Conservation (phyloP, 2,329 filamentous ascomycete genomes). For the Myriosclerotinia duriaeana region DNA sequence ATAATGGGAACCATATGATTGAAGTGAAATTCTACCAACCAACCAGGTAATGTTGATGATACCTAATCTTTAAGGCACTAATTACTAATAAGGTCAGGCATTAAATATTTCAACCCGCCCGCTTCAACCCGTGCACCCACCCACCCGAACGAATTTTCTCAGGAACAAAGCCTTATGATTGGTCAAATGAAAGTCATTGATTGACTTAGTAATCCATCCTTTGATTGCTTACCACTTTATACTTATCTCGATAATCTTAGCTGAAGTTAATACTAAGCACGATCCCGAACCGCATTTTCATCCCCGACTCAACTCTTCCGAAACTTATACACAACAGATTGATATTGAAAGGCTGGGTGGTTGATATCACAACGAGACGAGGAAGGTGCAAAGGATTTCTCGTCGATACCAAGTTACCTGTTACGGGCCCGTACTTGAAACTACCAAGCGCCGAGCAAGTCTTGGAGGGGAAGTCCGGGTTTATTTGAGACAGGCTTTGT, state of each 20-base stretch:
- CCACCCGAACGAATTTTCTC: constrained; percentile 3
- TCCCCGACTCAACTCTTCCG: not conserved
- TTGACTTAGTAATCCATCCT: not conserved
- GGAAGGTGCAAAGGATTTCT: not conserved
- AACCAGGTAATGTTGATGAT: not conserved
- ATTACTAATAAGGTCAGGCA: not conserved
- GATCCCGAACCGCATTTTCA: not conserved
- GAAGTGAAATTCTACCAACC: not conserved
- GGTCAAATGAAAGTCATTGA: not conserved
- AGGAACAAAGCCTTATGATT: not conserved
- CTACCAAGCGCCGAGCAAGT: not conserved
- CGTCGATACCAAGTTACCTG: not conserved
- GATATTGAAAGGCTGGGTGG: not conserved
- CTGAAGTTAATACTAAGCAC: not conserved
- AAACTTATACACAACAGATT: not conserved
- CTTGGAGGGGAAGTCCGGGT: constrained; percentile 3
- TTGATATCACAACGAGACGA: not conserved
- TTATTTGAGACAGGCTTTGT: not conserved
- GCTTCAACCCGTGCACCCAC: not conserved
- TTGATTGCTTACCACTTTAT: not conserved
- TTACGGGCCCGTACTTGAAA: not conserved
- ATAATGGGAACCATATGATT: not conserved
- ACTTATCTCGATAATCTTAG: constrained; percentile 18
- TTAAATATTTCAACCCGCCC: not conserved
- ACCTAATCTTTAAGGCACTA: not conserved